Conservation (phyloP, 2,329 filamentous ascomycete species). For the Penicillium sclerotiorum region DNA sequence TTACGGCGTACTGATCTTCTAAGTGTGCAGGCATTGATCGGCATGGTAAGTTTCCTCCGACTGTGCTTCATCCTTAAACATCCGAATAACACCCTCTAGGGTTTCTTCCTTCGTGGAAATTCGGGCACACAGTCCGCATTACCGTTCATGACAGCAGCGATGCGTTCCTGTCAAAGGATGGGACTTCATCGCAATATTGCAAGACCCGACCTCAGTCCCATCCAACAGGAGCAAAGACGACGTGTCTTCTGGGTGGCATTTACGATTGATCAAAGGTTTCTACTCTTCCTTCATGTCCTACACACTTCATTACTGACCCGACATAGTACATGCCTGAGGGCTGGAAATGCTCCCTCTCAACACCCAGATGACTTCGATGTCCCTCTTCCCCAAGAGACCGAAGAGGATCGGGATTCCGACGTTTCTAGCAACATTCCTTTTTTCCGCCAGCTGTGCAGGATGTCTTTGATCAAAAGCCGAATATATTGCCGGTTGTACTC, state of each 20-base stretch:
- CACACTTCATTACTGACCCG: background rate
- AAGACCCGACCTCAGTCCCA: slow-evolving; percentile 83
- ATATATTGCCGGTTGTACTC: slow-evolving; percentile 90
- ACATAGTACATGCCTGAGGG: slow-evolving; percentile 62
- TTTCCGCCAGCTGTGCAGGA: slow-evolving; percentile 89
- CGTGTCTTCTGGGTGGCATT: slow-evolving; percentile 76
- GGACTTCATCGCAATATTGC: slow-evolving; percentile 87
- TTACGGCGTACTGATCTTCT: slow-evolving; percentile 92
- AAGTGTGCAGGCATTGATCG: slow-evolving; percentile 87
- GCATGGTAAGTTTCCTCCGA: slow-evolving; percentile 61
- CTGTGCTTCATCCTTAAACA: too few species aligned
- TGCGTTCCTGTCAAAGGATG: slow-evolving; percentile 85
- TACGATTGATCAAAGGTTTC: slow-evolving; percentile 67
- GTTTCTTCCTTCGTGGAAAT: slow-evolving; percentile 89
- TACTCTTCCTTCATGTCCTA: background rate
- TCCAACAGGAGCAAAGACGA: slow-evolving; percentile 85
- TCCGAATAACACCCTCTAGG: slow-evolving; percentile 33
- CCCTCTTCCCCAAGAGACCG: slow-evolving; percentile 82
- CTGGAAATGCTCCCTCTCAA: slow-evolving; percentile 67
- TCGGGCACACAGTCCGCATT: slow-evolving; percentile 91
- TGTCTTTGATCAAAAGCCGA: slow-evolving; percentile 83
- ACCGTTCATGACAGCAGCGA: slow-evolving; percentile 83
- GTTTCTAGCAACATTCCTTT: slow-evolving; percentile 85
- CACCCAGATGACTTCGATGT: slow-evolving; percentile 87
- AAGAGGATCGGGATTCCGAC: slow-evolving; percentile 83